Evolutionary conservation across 208 protist species (phyloP).

Genomic region (Endotrypanum monterogeii): DNA sequence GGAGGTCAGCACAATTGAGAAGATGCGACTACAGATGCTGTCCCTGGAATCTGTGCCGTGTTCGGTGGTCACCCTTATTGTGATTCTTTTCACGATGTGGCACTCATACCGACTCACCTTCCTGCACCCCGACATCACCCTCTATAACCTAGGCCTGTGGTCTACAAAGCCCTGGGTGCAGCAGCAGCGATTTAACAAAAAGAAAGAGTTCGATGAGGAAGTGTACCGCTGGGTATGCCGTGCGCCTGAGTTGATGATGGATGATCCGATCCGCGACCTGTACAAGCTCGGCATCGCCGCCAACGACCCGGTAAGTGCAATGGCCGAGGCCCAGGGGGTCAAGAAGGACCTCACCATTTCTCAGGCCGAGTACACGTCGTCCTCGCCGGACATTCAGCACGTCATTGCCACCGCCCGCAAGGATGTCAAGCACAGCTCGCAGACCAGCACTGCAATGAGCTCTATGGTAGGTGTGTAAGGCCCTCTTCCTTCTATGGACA

Average conservation of each 20-base stretch:
- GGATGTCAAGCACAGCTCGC: conserved; percentile 53
- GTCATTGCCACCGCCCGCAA: conserved; percentile 43
- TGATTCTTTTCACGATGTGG: conserved; percentile 66
- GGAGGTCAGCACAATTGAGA: conserved; percentile 84
- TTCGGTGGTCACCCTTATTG: conserved; percentile 38
- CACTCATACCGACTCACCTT: conserved; percentile 69
- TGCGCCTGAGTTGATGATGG: conserved; percentile 67
- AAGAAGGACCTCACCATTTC: conserved; percentile 57
- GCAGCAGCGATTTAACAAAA: conserved; percentile 86
- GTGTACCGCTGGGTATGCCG: conserved; percentile 83
- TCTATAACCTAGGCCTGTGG: conserved; percentile 78
- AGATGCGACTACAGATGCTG: conserved; percentile 65
- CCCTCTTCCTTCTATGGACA: too few species aligned
- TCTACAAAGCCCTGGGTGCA: conserved; percentile 79
- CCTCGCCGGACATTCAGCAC: conserved; percentile 50
- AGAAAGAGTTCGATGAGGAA: conserved; percentile 65
- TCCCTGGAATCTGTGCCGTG: conserved; percentile 66
- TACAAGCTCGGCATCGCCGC: conserved; percentile 61
- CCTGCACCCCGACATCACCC: conserved; percentile 79
- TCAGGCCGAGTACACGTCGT: conserved; percentile 39
- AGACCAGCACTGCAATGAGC: conserved; percentile 12
- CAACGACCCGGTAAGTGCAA: conserved; percentile 73
- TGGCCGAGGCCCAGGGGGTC: conserved; percentile 66
- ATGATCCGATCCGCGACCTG: conserved; percentile 63
- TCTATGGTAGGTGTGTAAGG: conserved; percentile 23